Base-by-base conservation (phyloP, 257 asterid species). In the Plantago elongata region DNA sequence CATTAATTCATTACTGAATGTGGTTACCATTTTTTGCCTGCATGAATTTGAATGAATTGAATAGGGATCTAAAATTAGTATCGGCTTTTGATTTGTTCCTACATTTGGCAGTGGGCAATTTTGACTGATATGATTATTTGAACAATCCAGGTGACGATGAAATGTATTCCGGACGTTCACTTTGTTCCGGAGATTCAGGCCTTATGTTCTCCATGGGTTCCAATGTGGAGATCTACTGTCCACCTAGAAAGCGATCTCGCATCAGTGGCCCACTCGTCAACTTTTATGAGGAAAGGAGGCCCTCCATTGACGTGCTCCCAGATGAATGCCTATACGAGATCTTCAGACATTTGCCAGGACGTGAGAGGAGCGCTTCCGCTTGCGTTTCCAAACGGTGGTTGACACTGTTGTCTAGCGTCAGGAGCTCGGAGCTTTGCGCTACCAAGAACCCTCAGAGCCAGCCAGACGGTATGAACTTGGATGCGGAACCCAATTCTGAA, bases 341-440 rank as follows among this genome's bases (percentile, higher is more conserved):
- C 88, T 79, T 92, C 73, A 74, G 82, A 15, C 90, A 72, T 65
- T 30, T 92, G 73, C 72, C 88, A 0, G 95, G 94, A 29, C 82
- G 62, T 0, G 95, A 83, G 60, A 86, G 88, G 76, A 83, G 95
- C 44, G 67, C 83, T 13, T 69, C 96, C 5, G 95, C 97, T 15
- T 84, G 96, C 52, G 95, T 89, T 65, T 92, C 97, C 47, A 92
- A 83, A 68, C 94, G 84, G 9, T 92, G 99, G 99, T 90, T 92
- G 10, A 67, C 69, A 29, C 69, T 92, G 64, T 56, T 83, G 80
- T 77, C 91, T 62, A 75, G 83, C 16, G 63, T 85, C 51, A 81
- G 89, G 13, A 80, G 51, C 40, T 76, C 88, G 13, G 94, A 91
- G 65, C 69, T 85, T 51, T 69, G 69, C 79, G 45, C 71, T 62